Evolutionary conservation across 2,329 filamentous ascomycete genomes (phyloP).

Genomic region (Microdochium paspali): DNA sequence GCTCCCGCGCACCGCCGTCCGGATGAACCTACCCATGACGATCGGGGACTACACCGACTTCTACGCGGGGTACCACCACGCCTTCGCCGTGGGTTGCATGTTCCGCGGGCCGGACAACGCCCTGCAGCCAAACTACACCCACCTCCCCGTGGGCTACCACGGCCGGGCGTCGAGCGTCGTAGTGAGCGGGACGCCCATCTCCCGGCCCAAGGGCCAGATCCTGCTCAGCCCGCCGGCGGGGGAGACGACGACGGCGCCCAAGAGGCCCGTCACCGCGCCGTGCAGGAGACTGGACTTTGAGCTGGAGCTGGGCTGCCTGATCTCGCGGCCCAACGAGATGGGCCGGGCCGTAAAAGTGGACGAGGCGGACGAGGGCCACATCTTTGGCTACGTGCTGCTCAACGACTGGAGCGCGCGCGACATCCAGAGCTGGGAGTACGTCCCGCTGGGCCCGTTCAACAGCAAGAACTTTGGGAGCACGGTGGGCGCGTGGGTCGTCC

Average conservation of each 20-base stretch:
- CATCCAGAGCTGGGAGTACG: conserved; percentile 77
- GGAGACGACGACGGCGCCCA: conserved; percentile 43
- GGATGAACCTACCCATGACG: conserved; percentile 63
- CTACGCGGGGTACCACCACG: conserved; percentile 73
- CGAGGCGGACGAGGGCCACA: conserved; percentile 52
- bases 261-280: conserved; percentile 53
- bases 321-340: conserved; percentile 54
- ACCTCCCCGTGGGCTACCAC: conserved; percentile 76
- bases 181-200: conserved; percentile 62
- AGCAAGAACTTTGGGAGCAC: conserved; percentile 75
- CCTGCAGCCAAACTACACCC: conserved; percentile 72
- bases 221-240: conserved; percentile 52
- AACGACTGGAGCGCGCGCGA: conserved; percentile 85
- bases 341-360: conserved; percentile 54
- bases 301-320: conserved; percentile 69
- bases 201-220: conserved; percentile 69
- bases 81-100: conserved; percentile 55
- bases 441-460: conserved; percentile 75
- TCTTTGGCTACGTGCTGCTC: conserved; percentile 75
- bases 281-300: conserved; percentile 67
- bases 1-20: conserved; percentile 47
- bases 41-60: conserved; percentile 84
- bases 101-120: conserved; percentile 67
- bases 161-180: conserved; percentile 69
- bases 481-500: conserved; percentile 71